Base-by-base conservation (phyloP, 371 early-diverging fungal species). In the Rhizomucor miehei region DNA sequence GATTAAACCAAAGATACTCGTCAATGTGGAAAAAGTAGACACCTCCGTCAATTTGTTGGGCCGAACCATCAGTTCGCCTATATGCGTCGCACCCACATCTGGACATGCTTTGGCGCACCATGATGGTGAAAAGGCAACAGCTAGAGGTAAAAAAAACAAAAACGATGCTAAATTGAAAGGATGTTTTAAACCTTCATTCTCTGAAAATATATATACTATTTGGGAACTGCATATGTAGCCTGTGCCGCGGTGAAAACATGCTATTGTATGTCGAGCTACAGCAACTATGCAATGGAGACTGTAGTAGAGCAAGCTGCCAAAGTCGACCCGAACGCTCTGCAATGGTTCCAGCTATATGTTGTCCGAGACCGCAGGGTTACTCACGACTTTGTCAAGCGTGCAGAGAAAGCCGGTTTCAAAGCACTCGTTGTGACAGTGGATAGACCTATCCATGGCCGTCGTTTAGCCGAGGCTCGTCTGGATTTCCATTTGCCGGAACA, bases 291-390 rank as follows among this genome's bases (percentile, higher is more conserved):
- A 9, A 52, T 89, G 62, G 87, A 81, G 29, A 86, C 86, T 48
- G 79, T 85, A 39, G 44, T 48, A 5, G 46, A 52, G n/a, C 55
- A 40, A 17, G 65, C 61, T 3, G 38, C 47, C 17, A 53, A 43
- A 43, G 39, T 45, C n/a, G 70, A 76, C 21, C 16, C 48, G 39
- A 61, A 63, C 36, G 79, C 81, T 43, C 63, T 70, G 13, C 82
- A 81, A 62, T 91, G 85, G 84, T 84, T 88, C 69, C 91, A 91
- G 65, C 77, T 91, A 20, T 91, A 90, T 54, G 86, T 90, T 35
- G 81, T 88, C 65, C 57, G 66, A 48, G 77, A 90, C 53, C 73
- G 84, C 13, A 55, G 62, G 0, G 62, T 82, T 2, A 80, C 87
- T 2, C 73, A 66, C 52, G 35, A 65, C 20, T 60, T 91, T 0